phyloP scores from a whole-genome alignment of 345 rosid species.

The Anastatica hierochuntica region DNA sequence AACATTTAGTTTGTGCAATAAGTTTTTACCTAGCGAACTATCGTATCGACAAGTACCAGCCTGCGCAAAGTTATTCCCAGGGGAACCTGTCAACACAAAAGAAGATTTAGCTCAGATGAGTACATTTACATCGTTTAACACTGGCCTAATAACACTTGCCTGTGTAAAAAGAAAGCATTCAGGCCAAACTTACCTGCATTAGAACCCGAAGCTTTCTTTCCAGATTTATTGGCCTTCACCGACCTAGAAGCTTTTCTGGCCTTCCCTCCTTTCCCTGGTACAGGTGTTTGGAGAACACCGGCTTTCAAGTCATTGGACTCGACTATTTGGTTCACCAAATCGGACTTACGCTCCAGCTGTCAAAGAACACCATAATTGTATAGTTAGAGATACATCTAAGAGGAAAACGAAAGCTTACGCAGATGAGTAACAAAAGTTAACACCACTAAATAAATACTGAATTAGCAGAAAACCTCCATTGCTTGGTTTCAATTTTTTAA shows the following conservation, averaged over 20 bases:
- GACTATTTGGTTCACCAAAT: slow-evolving; percentile 38
- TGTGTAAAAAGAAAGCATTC: neutral
- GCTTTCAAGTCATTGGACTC: slow-evolving; percentile 45
- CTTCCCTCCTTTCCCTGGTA: slow-evolving; percentile 66
- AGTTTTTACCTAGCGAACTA: slow-evolving; percentile 79
- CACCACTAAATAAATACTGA: neutral
- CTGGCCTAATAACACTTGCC: neutral
- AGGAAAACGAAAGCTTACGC: too few species aligned
- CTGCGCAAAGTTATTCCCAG: slow-evolving; percentile 63
- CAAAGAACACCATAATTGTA: slow-evolving; percentile 16
- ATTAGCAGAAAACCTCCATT: neutral
- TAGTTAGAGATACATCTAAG: neutral
- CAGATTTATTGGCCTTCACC: slow-evolving; percentile 47
- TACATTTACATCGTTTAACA: neutral
- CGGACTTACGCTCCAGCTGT: slow-evolving; percentile 73
- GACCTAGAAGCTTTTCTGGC: slow-evolving; percentile 54
- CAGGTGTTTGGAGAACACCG: slow-evolving; percentile 60
- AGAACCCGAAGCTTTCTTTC: slow-evolving; percentile 46
- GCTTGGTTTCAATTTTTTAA: neutral
- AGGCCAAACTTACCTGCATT: slow-evolving; percentile 46
- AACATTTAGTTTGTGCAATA: neutral
- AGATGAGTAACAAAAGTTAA: neutral
- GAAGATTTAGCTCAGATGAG: neutral
- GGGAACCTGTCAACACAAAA: slow-evolving; percentile 69
- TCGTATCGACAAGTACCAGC: slow-evolving; percentile 94